Base-by-base conservation (phyloP, 768 basidiomycete species). In the Tephrocybe sp. region DNA sequence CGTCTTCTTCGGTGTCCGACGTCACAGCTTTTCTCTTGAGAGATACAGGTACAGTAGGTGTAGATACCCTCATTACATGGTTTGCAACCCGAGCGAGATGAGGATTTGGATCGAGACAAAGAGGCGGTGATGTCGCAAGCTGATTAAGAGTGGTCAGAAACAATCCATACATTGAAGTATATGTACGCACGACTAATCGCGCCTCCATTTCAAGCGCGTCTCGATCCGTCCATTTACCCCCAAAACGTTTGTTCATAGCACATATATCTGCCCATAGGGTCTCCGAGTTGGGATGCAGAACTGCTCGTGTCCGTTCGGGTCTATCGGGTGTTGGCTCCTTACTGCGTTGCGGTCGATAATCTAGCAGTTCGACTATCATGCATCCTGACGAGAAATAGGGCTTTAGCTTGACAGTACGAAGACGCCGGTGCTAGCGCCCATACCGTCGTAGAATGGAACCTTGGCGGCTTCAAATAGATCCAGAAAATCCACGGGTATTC, bases 401-500 rank as follows among this genome's bases (percentile, higher is more conserved):
- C 23, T 45, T 47, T 15, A 44, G 37, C 11, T n/a, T 30, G 30
- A 21, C 36, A 30, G 21, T 19, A 22, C 42, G 39, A 18, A 42
- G 23, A 27, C 33, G 23, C 33, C 12, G 47, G n/a, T 23, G 30
- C 30, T 47, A 36, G 33, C 38, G 27, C 43, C 69, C 75, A 22
- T 51, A 89, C 90, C 91, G 63, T 92, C 87, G 64, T 91, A 93
- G 66, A 90, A 93, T 18, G 88, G 87, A 3, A 90, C 76, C 49
- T 74, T 75, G 3, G 82, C 80, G 18, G 76, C 68, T 53, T 93
- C 86, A 57, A 93, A 91, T 23, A 91, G 67, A 52, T 91, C 87
- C 11, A 91, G 72, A 62, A 89, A 91, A 68, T 93, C 91, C 24
- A 86, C 82, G 11, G 91, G 91, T 74, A 93, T 91, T 40, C 89